Percentiles rank a stretch among this genome's conserved stretches.
phyloP scores from a whole-genome alignment of 345 rosid species.

The Diplotaxis tenuifolia region DNA sequence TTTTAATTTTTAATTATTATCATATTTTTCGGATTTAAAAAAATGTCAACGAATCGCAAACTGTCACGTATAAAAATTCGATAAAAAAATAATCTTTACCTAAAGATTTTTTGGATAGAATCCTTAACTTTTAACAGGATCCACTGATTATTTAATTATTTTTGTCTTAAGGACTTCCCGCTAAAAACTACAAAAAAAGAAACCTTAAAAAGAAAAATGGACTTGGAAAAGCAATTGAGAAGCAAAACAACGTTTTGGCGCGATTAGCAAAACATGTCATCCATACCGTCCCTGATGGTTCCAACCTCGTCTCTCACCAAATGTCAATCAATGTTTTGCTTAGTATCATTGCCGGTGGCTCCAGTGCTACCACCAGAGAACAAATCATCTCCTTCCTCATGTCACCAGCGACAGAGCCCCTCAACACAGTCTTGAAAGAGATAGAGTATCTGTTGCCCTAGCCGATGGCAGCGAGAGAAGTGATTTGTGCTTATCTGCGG shows the following conservation, averaged over 20 bases:
- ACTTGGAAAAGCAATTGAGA: constrained; percentile 40
- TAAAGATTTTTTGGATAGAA: too few species aligned
- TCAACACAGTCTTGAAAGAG: constrained; percentile 45
- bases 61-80: too few species aligned
- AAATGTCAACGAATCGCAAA: too few species aligned
- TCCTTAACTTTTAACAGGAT: too few species aligned
- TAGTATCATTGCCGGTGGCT: constrained; percentile 66
- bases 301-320: constrained; percentile 67
- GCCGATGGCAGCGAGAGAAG: not conserved
- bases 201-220: constrained; percentile 35
- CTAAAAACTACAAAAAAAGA: too few species aligned
- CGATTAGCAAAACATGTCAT: constrained; percentile 43
- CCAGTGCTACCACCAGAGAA: constrained; percentile 45
- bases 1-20: too few species aligned
- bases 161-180: too few species aligned
- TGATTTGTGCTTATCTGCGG: not conserved
- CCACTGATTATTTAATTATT: too few species aligned
- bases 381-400: constrained; percentile 66
- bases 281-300: constrained; percentile 41
- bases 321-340: constrained; percentile 59
- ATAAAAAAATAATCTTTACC: too few species aligned
- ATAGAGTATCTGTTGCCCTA: not conserved
- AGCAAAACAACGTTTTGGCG: constrained; percentile 53
- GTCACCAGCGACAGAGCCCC: constrained; percentile 49
- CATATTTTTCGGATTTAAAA: too few species aligned